A percentile compares a stretch with the other conserved stretches of the same genome.
These are phyloP conservation scores for Hygrophorus russula DNA, from an alignment of 768 basidiomycete genomes.

Conservation along the genomic window DNA sequence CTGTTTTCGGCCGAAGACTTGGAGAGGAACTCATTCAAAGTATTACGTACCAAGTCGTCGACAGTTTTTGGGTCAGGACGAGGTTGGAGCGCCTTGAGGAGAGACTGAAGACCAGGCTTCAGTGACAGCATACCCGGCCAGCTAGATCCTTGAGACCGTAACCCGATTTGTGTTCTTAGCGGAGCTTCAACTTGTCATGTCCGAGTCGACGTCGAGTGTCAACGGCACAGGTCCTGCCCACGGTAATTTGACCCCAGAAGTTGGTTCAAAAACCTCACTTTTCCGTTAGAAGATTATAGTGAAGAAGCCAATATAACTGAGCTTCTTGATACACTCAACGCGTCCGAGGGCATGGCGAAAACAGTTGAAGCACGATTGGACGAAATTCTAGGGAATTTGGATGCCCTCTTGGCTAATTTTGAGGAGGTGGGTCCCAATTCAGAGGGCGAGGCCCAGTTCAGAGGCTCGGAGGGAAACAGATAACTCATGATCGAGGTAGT, in stretches of 20 bases:
- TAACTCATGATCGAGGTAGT: not conserved
- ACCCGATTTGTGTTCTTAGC: not conserved
- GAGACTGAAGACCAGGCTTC: slow-evolving; percentile 34
- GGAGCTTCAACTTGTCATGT: too few relatives aligned
- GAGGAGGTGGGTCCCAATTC: slow-evolving; percentile 16
- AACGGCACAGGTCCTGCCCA: too few relatives aligned
- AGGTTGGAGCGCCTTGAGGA: slow-evolving; percentile 42
- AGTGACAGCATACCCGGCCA: slow-evolving; percentile 34
- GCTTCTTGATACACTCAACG: slow-evolving; percentile 43
- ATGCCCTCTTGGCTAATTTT: slow-evolving; percentile 37
- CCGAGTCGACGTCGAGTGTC: too few relatives aligned
- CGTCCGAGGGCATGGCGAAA: slow-evolving; percentile 46
- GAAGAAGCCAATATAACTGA: slow-evolving; percentile 32
- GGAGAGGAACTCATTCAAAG: slow-evolving; percentile 29
- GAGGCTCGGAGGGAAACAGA: too few relatives aligned
- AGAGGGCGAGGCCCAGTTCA: not conserved
- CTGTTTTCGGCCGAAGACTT: slow-evolving; percentile 44
- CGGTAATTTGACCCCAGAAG: too few relatives aligned
- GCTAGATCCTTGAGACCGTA: not conserved
- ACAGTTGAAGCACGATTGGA: slow-evolving; percentile 57
- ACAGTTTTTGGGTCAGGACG: slow-evolving; percentile 38
- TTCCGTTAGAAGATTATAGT: too few relatives aligned
- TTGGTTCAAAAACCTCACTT: too few relatives aligned
- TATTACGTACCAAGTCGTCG: slow-evolving; percentile 35
- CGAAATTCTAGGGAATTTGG: slow-evolving; percentile 45